These are phyloP conservation scores for Filobasidium wieringae DNA, from an alignment of 768 basidiomycete species.

Conservation along the genomic window DNA sequence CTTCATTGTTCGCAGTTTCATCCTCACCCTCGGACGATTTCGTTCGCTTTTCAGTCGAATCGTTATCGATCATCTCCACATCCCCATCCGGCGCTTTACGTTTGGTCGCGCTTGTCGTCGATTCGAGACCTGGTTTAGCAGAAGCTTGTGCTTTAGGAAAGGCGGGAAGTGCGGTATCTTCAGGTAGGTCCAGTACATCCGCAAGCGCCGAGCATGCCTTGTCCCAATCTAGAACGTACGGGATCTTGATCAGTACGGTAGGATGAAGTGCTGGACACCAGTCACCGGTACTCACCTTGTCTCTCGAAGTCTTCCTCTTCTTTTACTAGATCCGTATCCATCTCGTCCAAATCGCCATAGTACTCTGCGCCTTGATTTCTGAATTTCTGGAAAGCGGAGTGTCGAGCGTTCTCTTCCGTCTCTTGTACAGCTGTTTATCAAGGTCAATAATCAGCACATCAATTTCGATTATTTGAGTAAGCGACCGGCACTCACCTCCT, in stretches of 20 bases:
- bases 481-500: slow-evolving; percentile 47
- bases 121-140: background rate
- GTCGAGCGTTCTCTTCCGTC: slow-evolving; percentile 70
- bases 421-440: slow-evolving; percentile 46
- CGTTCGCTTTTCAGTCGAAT: slow-evolving; percentile 22
- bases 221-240: slow-evolving; percentile 23
- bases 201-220: slow-evolving; percentile 8
- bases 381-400: slow-evolving; percentile 74
- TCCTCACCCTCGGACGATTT: slow-evolving; percentile 40
- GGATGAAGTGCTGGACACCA: slow-evolving; percentile 30
- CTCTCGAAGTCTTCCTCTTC: slow-evolving; percentile 63
- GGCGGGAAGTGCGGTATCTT: background rate
- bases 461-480: background rate
- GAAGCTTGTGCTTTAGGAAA: slow-evolving; percentile 6
- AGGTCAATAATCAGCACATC: background rate
- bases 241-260: background rate
- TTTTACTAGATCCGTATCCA: slow-evolving; percentile 52
- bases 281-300: slow-evolving; percentile 61
- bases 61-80: slow-evolving; percentile 11
- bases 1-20: slow-evolving; percentile 1
- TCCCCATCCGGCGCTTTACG: slow-evolving; percentile 14
- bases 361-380: slow-evolving; percentile 75
- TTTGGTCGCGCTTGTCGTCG: slow-evolving; percentile 2
- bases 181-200: slow-evolving; percentile 6
- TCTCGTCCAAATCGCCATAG: slow-evolving; percentile 83